phyloP scores from a whole-genome alignment of 2,329 filamentous ascomycete genomes.

The Calonectria leucothoes region DNA sequence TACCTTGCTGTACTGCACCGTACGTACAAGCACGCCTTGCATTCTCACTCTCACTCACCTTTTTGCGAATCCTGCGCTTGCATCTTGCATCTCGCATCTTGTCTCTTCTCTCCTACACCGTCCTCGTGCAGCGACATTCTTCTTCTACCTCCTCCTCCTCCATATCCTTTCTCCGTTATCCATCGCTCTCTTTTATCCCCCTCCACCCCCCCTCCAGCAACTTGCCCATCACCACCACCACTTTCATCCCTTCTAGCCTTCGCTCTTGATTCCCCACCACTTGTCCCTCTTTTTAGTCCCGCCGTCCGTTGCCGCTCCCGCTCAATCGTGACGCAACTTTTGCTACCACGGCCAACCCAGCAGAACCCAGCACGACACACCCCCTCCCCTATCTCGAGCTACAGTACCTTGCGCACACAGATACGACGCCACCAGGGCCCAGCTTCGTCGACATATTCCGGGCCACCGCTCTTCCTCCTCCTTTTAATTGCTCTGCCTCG shows the following conservation, averaged over 20 bases:
- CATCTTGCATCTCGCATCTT: constrained; percentile 6
- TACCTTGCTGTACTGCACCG: not conserved
- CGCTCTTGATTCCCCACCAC: constrained; percentile 21
- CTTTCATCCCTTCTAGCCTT: not conserved
- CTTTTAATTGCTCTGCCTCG: constrained; percentile 17
- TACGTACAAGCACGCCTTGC: not conserved
- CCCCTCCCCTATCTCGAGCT: constrained; percentile 35
- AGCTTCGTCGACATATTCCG: constrained; percentile 21
- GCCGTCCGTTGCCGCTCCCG: constrained; percentile 31
- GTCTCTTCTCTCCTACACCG: constrained; percentile 12
- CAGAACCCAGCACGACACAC: constrained; percentile 26
- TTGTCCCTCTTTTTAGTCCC: constrained; percentile 23
- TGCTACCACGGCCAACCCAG: constrained; percentile 18
- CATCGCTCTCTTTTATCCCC: not conserved
- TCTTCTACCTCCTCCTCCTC: constrained; percentile 8
- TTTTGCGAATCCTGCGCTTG: not conserved
- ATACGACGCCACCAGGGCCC: constrained; percentile 36
- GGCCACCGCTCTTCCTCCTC: constrained; percentile 33
- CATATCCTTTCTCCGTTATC: constrained; percentile 4
- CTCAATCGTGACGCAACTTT: constrained; percentile 39
- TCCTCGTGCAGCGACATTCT: constrained; percentile 8
- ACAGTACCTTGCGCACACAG: constrained; percentile 8
- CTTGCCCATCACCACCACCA: not conserved
- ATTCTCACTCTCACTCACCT: constrained; percentile 12
- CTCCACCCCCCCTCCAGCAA: not conserved